Conservation (phyloP, 768 basidiomycete species). For the Collybiopsis confluens region DNA sequence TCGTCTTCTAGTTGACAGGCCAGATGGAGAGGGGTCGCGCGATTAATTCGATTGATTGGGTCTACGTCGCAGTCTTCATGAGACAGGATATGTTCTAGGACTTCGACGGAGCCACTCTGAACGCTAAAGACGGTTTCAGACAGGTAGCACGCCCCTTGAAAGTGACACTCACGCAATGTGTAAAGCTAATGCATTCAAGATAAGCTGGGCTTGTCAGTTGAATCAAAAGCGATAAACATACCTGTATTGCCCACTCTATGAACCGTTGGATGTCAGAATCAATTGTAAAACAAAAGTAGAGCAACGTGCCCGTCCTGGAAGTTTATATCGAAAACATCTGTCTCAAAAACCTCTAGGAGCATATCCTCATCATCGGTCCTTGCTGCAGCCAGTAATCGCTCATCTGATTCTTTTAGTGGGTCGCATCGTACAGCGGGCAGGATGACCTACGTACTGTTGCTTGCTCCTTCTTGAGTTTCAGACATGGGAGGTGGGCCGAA, state of each 20-base stretch:
- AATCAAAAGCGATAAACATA: slow-evolving; percentile 29
- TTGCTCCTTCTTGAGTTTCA: slow-evolving; percentile 22
- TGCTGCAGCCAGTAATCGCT: slow-evolving; percentile 69
- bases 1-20: slow-evolving; percentile 54
- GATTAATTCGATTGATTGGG: slow-evolving; percentile 62
- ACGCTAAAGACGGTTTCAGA: slow-evolving; percentile 31
- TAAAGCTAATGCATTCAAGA: slow-evolving; percentile 39
- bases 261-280: slow-evolving; percentile 19
- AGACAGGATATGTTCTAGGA: slow-evolving; percentile 69
- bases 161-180: slow-evolving; percentile 59
- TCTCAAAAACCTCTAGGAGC: slow-evolving; percentile 53
- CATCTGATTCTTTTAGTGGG: slow-evolving; percentile 39
- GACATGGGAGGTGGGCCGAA: slow-evolving; percentile 15
- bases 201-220: background rate
- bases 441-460: slow-evolving; percentile 24
- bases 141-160: background rate
- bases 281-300: slow-evolving; percentile 7
- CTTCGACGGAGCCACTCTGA: slow-evolving; percentile 51
- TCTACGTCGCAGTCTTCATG: slow-evolving; percentile 82
- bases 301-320: slow-evolving; percentile 67
- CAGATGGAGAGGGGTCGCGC: slow-evolving; percentile 76
- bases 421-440: background rate
- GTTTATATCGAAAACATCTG: slow-evolving; percentile 67
- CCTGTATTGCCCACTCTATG: slow-evolving; percentile 73
- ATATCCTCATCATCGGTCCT: slow-evolving; percentile 70